A percentile compares a stretch with the other conserved stretches of the same genome.
These are phyloP conservation scores for Colletotrichum magnum DNA, from an alignment of 2,329 filamentous ascomycete genomes.

Conservation along the genomic window DNA sequence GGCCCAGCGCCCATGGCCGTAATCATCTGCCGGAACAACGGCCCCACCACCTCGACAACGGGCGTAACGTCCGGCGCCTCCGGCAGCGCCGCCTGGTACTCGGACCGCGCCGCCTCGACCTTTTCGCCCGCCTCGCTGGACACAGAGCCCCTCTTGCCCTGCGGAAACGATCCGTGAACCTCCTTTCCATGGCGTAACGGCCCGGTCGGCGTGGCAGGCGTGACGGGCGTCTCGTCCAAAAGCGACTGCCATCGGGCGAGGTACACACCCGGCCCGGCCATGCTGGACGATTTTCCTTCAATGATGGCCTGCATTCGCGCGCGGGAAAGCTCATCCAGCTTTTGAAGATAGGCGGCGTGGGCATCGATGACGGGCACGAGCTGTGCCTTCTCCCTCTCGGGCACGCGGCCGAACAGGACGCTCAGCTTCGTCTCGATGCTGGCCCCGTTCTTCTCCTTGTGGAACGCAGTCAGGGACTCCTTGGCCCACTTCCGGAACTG, in stretches of 20 bases:
- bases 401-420: constrained; percentile 61
- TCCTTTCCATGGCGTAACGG: constrained; percentile 68
- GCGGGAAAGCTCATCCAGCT: constrained; percentile 67
- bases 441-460: constrained; percentile 45
- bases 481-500: constrained; percentile 75
- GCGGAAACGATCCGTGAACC: constrained; percentile 59
- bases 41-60: constrained; percentile 57
- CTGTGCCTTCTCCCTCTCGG: constrained; percentile 57
- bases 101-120: constrained; percentile 45
- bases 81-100: constrained; percentile 48
- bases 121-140: constrained; percentile 46
- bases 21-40: constrained; percentile 55
- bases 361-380: constrained; percentile 69
- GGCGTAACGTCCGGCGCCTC: constrained; percentile 58
- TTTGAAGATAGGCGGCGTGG: constrained; percentile 72
- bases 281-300: constrained; percentile 48
- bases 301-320: constrained; percentile 71
- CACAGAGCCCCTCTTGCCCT: constrained; percentile 59
- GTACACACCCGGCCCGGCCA: constrained; percentile 79
- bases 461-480: constrained; percentile 70
- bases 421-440: constrained; percentile 57
- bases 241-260: constrained; percentile 80
- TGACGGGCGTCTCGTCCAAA: constrained; percentile 78
- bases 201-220: constrained; percentile 68
- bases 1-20: constrained; percentile 17